phyloP scores from a whole-genome alignment of 805 yeast species.

The Osmozyma mogii region DNA sequence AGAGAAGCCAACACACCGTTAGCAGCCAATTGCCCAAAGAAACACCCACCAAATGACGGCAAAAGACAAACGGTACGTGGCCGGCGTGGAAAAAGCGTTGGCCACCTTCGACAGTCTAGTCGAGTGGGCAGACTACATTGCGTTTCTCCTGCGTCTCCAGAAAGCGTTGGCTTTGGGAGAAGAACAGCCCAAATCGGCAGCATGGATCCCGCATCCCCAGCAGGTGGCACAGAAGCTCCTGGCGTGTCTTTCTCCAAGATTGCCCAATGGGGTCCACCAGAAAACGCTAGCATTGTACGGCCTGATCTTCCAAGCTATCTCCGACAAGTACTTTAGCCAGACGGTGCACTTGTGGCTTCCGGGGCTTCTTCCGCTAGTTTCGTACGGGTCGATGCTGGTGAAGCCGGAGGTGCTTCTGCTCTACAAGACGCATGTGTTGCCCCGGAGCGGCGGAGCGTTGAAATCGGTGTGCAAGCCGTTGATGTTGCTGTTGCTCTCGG shows the following conservation, averaged over 20 bases:
- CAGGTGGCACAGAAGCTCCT: conserved; percentile 67
- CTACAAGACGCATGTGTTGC: conserved; percentile 46
- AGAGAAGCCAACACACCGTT: too few species aligned
- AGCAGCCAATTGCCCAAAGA: too few species aligned
- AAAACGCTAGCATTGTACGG: conserved; percentile 76
- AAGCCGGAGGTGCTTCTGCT: conserved; percentile 69
- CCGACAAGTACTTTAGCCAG: conserved; percentile 43
- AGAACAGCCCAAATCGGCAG: conserved; percentile 19
- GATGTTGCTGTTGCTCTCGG: conserved; percentile 69
- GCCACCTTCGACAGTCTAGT: conserved; percentile 70
- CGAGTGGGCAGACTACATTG: conserved; percentile 98
- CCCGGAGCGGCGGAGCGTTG: conserved; percentile 34
- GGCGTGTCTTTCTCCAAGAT: conserved; percentile 66
- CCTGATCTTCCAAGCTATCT: conserved; percentile 57
- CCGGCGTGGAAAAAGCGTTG: conserved; percentile 67
- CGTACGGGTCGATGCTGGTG: conserved; percentile 83
- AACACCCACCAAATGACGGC: conserved; percentile 38
- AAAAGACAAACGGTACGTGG: conserved; percentile 54
- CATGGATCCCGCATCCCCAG: conserved; percentile 59
- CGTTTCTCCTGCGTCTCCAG: conserved; percentile 72
- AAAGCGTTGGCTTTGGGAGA: conserved; percentile 48
- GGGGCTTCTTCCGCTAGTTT: conserved; percentile 82
- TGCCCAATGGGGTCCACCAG: conserved; percentile 95
- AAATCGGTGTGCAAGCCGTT: conserved; percentile 59
- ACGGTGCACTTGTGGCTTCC: conserved; percentile 80